Percentiles rank a stretch among this genome's conserved stretches.
Conservation (phyloP, 2,329 filamentous ascomycete genomes). For the Purpureocillium lavendulum region DNA sequence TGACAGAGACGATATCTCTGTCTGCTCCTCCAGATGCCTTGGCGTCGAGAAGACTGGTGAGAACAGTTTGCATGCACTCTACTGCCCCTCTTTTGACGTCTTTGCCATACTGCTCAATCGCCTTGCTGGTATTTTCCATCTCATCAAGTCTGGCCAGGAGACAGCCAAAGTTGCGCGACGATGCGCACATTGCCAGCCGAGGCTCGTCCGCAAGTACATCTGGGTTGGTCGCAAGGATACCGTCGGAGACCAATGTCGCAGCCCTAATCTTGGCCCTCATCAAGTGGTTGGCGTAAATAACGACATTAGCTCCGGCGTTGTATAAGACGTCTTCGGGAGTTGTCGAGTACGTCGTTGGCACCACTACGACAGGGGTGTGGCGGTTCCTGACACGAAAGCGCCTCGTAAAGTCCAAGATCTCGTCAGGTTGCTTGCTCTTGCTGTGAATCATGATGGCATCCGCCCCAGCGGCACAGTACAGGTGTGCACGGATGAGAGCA, state of each 20-base stretch:
- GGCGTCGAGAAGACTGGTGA: background rate
- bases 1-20: background rate
- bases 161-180: too few species aligned
- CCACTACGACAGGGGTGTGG: conserved; percentile 3
- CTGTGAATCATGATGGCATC: conserved; percentile 8
- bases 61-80: background rate
- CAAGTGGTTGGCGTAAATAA: conserved; percentile 7
- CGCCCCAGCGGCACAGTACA: conserved; percentile 3
- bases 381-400: background rate
- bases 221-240: too few species aligned
- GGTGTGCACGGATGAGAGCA: background rate
- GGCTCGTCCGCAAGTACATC: too few species aligned
- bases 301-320: conserved; percentile 3
- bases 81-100: background rate
- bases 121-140: too few species aligned
- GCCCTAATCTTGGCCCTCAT: conserved; percentile 5
- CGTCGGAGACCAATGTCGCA: too few species aligned
- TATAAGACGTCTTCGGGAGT: background rate
- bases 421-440: conserved; percentile 5
- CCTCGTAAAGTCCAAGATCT: conserved; percentile 2
- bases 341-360: conserved; percentile 2
- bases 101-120: background rate
- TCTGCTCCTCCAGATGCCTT: background rate
- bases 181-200: too few species aligned
- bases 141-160: too few species aligned